A percentile compares a stretch with the other conserved stretches of the same genome.
Conservation (phyloP, 148 eudicot species). For the Nepenthes gracilis region DNA sequence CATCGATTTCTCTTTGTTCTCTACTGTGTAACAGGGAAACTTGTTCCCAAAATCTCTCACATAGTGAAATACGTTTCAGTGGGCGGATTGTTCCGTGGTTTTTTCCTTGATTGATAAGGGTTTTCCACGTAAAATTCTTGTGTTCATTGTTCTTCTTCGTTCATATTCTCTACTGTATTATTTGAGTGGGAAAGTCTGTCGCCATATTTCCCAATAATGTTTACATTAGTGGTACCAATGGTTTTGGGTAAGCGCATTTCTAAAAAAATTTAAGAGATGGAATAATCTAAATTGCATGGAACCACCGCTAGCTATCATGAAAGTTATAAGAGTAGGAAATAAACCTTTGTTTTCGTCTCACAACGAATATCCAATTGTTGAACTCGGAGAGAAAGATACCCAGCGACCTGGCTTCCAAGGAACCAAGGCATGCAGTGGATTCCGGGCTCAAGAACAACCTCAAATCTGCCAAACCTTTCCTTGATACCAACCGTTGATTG, state of each 20-base stretch:
- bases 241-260: background rate
- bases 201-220: no score
- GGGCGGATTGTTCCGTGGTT: no score
- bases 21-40: no score
- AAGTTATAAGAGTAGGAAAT: background rate
- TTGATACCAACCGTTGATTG: conserved; percentile 31
- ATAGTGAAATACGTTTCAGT: no score
- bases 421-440: conserved; percentile 35
- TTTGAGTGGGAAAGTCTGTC: no score
- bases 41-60: no score
- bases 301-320: background rate
- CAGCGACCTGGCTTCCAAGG: conserved; percentile 27
- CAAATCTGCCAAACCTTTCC: conserved; percentile 32
- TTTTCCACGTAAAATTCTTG: no score
- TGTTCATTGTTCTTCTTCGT: no score
- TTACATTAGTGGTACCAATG: background rate
- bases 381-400: conserved; percentile 23
- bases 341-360: conserved; percentile 19
- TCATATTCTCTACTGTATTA: no score
- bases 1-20: no score
- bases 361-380: conserved; percentile 29
- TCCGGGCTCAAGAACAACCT: conserved; percentile 33
- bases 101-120: no score
- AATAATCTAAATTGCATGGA: background rate
- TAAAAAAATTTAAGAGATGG: background rate